Percentiles rank a stretch among this genome's conserved stretches.
Evolutionary conservation across 176 grass and related monocot species (phyloP).

Genomic region (Triticum aestivum): IWGSC_CS_RefSeq_v2.1 NC_057812.1:8387726-8388225

Average conservation of each 20-base stretch:
- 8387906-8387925: slow-evolving; percentile 29
- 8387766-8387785: background rate
- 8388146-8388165: background rate
- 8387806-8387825: slow-evolving; percentile 32
- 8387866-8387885: slow-evolving; percentile 13
- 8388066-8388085: slow-evolving; percentile 14
- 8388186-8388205: slow-evolving; percentile 2
- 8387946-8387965: slow-evolving; percentile 42
- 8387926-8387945: slow-evolving; percentile 31
- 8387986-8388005: slow-evolving; percentile 31
- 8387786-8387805: slow-evolving; percentile 22
- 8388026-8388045: slow-evolving; percentile 15
- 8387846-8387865: slow-evolving; percentile 21
- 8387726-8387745: background rate
- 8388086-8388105: slow-evolving; percentile 42
- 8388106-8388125: slow-evolving; percentile 24
- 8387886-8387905: background rate
- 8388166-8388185: slow-evolving; percentile 8
- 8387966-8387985: slow-evolving; percentile 24
- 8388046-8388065: background rate
- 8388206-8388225: slow-evolving; percentile 42
- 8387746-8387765: slow-evolving; percentile 8
- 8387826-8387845: background rate
- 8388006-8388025: background rate
- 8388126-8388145: slow-evolving; percentile 40